Evolutionary conservation across 2,329 filamentous ascomycete species (phyloP), one percentile per base, ranked within the genome.

Genomic region (Trichophyton simii): DNA sequence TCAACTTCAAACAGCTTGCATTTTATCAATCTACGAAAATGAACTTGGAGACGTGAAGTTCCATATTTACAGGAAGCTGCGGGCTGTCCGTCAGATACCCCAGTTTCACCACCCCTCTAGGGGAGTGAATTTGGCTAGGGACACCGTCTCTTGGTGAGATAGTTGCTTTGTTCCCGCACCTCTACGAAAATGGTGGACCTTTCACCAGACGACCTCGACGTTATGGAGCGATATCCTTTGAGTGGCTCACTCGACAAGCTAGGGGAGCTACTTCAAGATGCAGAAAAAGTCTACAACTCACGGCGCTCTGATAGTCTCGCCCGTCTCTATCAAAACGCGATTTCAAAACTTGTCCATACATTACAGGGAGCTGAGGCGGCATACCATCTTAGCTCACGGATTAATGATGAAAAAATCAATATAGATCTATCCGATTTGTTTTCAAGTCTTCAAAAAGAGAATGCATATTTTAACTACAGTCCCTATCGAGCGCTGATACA

Each of bases 401-500:
- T 54, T 11, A 42, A 20, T 31, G 58, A 59, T 59, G 44, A 48
- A 57, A 58, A 58, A n/a, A 42, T 63, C 1, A 57, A n/a, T 18
- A 61, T 50, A 1, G 59, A 65, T 15, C 46, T 64, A 36, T 44
- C 42, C 11, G 22, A 22, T 22, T 54, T 62, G n/a, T 63, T 44
- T 6, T 31, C 25, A 25, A n/a, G 15, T 7, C 58, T 36, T 58
- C 60, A 11, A 11, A 62, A 59, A 31, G 38, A 3, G 38, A 36
- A 34, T 18, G 38, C 36, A 15, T n/a, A 55, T 55, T 63, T 64
- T 42, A 57, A 38, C 18, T 62, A 65, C 41, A 46, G 31, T 18
- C n/a, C 61, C 41, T 65, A 61, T 57, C 62, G 58, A 22, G 31
- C 60, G 7, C 59, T 66, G 15, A 25, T 63, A n/a, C 52, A 57